Evolutionary conservation across 441 rosid genomes (phyloP), one percentile per base, ranked within the genome.

Genomic region (Eugenia klotzschiana): DNA sequence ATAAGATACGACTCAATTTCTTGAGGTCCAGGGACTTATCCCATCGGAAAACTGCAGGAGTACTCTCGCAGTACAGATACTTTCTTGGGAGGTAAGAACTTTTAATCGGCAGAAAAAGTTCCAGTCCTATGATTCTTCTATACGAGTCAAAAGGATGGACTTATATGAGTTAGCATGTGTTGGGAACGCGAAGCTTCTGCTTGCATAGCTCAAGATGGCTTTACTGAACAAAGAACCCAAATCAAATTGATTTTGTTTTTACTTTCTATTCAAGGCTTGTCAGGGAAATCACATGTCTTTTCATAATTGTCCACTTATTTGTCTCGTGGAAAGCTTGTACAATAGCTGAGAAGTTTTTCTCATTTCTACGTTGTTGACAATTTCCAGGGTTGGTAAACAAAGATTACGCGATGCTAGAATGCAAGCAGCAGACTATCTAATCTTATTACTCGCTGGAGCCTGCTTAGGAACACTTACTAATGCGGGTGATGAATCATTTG

Each of bases 361-460:
- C 56, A 79, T n/a, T 20, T 50, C 9, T 79, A 79, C 9, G 25
- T 79, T 16, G 56, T 50, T 53, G 23, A 79, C n/a, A 43, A 43
- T 52, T 79, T 43, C 54, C 83, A 84, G 86, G 86, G 74, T 84
- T 11, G 83, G 83, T 10, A 84, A 81, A 72, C 86, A 84, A 50
- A 81, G 86, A 46, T 77, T 84, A 73, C 81, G 86, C 27, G 83
- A 84, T 18, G 80, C 83, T 8, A 80, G 80, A 81, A 74, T 84
- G 43, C 86, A 84, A 72, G 83, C 86, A 29, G 83, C 56, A 4
- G 86, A 84, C 50, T 84, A 64, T 25, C 51, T 84, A 43, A 84
- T 84, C 49, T 49, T 84, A 52, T 81, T 84, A 23, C 83, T 84
- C 22, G 86, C 86, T 50, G 86, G 86, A 41, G 86, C 86, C 55